Percentiles rank a stretch among this genome's conserved stretches.
Conservation (phyloP, 441 rosid genomes). For the Eutrema salsugineum region DNA sequence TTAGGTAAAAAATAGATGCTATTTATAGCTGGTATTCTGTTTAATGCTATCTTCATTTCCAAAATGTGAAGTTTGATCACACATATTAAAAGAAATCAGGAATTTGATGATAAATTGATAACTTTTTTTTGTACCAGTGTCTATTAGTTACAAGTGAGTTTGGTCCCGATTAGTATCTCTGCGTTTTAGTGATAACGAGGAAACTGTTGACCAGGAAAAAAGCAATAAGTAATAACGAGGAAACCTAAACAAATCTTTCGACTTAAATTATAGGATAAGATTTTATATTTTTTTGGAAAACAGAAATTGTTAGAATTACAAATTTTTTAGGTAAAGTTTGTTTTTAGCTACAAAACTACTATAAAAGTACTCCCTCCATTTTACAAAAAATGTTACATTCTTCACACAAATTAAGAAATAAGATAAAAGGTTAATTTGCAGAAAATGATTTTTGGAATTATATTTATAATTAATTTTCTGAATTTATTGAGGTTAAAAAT, state of each 20-base stretch:
- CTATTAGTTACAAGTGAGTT: not conserved
- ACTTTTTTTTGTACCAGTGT: not conserved
- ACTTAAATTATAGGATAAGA: not conserved
- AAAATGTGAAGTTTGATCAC: not conserved
- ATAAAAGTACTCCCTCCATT: too few relatives aligned
- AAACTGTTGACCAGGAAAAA: too few relatives aligned
- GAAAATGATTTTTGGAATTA: too few relatives aligned
- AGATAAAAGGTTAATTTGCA: too few relatives aligned
- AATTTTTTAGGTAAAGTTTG: too few relatives aligned
- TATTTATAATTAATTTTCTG: too few relatives aligned
- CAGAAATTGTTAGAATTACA: not conserved
- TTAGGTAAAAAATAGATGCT: constrained; percentile 2
- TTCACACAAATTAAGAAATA: too few relatives aligned
- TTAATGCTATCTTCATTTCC: not conserved
- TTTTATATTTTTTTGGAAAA: too few relatives aligned
- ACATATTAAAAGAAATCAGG: not conserved
- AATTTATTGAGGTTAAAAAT: too few relatives aligned
- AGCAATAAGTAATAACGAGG: not conserved
- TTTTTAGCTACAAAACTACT: too few relatives aligned
- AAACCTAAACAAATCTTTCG: not conserved
- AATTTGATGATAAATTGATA: not conserved
- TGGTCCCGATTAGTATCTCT: not conserved
- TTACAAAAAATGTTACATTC: too few relatives aligned
- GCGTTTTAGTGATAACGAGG: not conserved
- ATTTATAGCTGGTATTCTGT: constrained; percentile 13